Base-by-base conservation (phyloP, 352 stramenopile species). In the Thalassiosira mediterranea region DNA sequence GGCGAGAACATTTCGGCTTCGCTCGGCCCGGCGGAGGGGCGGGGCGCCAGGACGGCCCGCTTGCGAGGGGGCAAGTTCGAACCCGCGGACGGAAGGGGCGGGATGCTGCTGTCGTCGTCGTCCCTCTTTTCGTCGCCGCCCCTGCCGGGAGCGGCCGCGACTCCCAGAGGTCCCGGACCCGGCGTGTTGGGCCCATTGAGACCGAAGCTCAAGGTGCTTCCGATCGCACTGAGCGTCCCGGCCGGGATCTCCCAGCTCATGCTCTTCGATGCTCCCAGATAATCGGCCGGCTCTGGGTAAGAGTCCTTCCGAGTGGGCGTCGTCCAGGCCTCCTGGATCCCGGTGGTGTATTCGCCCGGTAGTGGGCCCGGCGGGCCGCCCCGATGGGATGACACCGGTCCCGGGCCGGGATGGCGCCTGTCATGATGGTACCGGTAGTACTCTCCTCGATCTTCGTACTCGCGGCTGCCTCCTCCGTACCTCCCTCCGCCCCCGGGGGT, bases 221-320 rank as follows among this genome's bases (percentile, higher is more conserved):
- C 66, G 38, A 76, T 68, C 13, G 42, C 57, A 32, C 66, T 76
- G 42, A 75, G 49, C 7, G 65, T 68, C 23, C 65, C 65, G 0
- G 54, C 25, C 3, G 65, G 65, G 0, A 76, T 25, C 29, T 76
- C 66, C 66, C 66, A 76, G n/a, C 54, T 76, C 31, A 65, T 48
- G 19, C 31, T 52, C 56, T 34, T 29, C 15, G 56, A 52, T n/a
- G 44, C 5, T 7, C 7, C 34, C 13, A 52, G 34, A 11, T 52
- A 53, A 25, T 31, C 38, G 17, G 56, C n/a, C 44, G 56, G 56
- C 56, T 65, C 56, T 13, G 31, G 31, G 3, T 51, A 48, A 19
- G 19, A 29, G 4, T 7, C 21, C 44, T 21, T 21, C 8, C 21
- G 15, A n/a, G 5, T n/a, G 44, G 44, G 44, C 5, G 15, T 8